Evolutionary conservation across 139 green algal species (phyloP).

Genomic region (Chlorella sp.): DNA sequence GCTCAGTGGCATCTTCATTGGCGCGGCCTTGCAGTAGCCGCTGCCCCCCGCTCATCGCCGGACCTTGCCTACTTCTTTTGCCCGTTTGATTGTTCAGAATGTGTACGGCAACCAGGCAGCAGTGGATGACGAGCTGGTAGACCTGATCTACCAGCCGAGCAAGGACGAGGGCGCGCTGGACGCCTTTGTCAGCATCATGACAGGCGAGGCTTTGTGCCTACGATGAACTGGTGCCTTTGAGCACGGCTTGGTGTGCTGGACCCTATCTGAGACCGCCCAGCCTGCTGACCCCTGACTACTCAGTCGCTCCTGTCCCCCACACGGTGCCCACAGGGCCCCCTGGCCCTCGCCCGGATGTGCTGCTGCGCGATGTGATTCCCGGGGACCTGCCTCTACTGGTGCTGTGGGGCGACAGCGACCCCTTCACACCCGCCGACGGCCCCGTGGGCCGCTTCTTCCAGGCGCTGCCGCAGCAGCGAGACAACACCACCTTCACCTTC

Average conservation of each 20-base stretch:
- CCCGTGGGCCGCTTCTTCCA: conserved; percentile 89
- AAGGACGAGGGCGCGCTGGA: conserved; percentile 79
- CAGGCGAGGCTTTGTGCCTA: conserved; percentile 54
- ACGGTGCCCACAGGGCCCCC: conserved; percentile 59
- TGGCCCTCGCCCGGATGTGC: conserved; percentile 86
- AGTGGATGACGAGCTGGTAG: conserved; percentile 93
- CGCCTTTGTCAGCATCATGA: conserved; percentile 91
- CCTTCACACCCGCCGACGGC: conserved; percentile 89
- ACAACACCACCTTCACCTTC: conserved; percentile 61
- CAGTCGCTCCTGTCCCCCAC: neutral
- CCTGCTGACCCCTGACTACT: no score
- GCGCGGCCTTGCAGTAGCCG: no score
- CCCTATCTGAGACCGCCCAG: no score
- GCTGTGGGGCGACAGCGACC: conserved; percentile 89
- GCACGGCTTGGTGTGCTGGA: neutral
- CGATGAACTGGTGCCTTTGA: neutral
- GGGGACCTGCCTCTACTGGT: conserved; percentile 76
- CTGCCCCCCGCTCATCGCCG: no score
- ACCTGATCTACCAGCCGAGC: conserved; percentile 71
- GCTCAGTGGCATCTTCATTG: no score
- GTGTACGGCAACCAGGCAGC: conserved; percentile 78
- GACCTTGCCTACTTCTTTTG: no score
- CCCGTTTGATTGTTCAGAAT: conserved; percentile 47
- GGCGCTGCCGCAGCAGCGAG: conserved; percentile 49
- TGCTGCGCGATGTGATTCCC: conserved; percentile 39